Percentiles rank a stretch among this genome's conserved stretches.
Conservation (phyloP, 2,329 filamentous ascomycete genomes). For the Alternaria viburni region DNA sequence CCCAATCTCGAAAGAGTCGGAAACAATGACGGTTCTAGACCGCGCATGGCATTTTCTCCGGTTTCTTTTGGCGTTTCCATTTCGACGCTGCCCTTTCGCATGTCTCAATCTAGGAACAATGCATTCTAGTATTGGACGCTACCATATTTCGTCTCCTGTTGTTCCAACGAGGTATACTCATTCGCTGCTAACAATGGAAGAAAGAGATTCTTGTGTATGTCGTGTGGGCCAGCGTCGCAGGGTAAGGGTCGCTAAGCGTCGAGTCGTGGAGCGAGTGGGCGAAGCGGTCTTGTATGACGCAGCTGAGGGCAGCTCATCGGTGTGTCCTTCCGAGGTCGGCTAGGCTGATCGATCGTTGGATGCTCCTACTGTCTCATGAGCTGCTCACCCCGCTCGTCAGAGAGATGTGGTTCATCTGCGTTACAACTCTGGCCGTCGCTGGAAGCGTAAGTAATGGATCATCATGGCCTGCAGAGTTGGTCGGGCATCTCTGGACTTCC, state of each 20-base stretch:
- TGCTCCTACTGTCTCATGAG: neutral
- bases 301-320: neutral
- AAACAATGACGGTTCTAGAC: constrained; percentile 5
- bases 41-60: constrained; percentile 5
- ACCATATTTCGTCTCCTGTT: neutral
- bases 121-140: neutral
- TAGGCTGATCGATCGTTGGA: neutral
- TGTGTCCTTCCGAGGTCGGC: neutral
- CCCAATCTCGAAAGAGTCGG: constrained; percentile 15
- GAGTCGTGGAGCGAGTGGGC: neutral
- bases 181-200: constrained; percentile 1
- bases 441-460: neutral
- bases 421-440: neutral
- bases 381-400: neutral
- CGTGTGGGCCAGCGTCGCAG: neutral
- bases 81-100: neutral
- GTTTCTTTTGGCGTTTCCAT: neutral
- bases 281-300: constrained; percentile 2
- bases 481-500: neutral
- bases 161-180: neutral
- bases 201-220: neutral
- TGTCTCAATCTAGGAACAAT: neutral
- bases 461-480: neutral
- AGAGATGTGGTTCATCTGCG: neutral
- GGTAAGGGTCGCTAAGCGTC: neutral